Percentiles rank a stretch among this genome's conserved stretches.
phyloP scores from a whole-genome alignment of 805 yeast genomes.

The Sporopachydermia lactativora region DNA sequence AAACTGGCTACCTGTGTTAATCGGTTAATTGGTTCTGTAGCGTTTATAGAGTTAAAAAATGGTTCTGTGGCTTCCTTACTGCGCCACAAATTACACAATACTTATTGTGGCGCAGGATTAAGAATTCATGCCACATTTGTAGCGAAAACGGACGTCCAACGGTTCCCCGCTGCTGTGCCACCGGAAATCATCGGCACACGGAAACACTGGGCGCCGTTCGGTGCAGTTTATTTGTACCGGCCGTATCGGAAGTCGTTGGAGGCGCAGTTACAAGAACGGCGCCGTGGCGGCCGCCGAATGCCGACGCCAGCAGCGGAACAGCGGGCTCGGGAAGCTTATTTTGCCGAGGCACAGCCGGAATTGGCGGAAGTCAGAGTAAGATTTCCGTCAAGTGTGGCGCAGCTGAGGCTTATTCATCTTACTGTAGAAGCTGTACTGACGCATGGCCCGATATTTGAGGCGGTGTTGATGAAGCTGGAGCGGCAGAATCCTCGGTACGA shows the following conservation, averaged over 20 bases:
- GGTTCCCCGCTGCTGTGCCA: background rate
- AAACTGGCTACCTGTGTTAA: background rate
- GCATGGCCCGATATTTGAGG: conserved; percentile 15
- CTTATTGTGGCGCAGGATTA: background rate
- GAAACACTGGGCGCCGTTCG: conserved; percentile 1
- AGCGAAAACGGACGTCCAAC: background rate
- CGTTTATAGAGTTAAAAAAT: background rate
- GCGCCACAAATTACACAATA: background rate
- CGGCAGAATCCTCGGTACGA: conserved; percentile 12
- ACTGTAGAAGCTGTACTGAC: conserved; percentile 13
- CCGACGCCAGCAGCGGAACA: conserved; percentile 19
- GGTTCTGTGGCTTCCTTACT: background rate
- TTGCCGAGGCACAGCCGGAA: conserved; percentile 6
- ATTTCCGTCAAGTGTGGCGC: conserved; percentile 7
- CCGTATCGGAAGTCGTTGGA: background rate
- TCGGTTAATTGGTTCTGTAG: background rate
- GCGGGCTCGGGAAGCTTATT: conserved; percentile 3
- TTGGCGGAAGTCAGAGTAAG: conserved; percentile 6
- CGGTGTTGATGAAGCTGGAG: conserved; percentile 13
- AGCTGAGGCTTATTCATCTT: conserved; percentile 10
- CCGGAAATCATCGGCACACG: conserved; percentile 1
- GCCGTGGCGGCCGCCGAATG: conserved; percentile 17
- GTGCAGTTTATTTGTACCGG: background rate
- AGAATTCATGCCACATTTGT: background rate
- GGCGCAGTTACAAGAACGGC: background rate